Conservation (phyloP, 2,329 filamentous ascomycete species). For the Hymenoscyphus fraxineus region DNA sequence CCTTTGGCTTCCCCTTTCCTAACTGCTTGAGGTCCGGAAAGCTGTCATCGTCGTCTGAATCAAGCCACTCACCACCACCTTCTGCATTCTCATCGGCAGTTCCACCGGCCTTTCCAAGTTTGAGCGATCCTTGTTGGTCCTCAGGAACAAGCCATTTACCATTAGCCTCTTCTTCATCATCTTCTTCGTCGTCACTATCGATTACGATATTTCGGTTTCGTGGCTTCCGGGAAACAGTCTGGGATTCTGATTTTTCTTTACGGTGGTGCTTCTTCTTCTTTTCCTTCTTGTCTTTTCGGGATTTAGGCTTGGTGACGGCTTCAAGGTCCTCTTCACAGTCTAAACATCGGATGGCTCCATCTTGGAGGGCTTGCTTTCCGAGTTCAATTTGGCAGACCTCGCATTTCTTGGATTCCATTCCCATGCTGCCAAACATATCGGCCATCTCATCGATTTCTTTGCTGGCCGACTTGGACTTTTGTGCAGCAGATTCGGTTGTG, state of each 20-base stretch:
- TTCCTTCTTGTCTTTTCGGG: conserved; percentile 39
- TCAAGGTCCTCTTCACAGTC: conserved; percentile 69
- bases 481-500: conserved; percentile 53
- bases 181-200: conserved; percentile 62
- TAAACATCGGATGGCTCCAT: conserved; percentile 58
- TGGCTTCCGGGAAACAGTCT: conserved; percentile 45
- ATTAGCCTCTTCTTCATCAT: conserved; percentile 45
- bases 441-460: conserved; percentile 73
- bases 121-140: conserved; percentile 54
- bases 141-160: conserved; percentile 78
- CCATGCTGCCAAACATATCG: conserved; percentile 80
- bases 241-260: conserved; percentile 11
- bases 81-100: conserved; percentile 85
- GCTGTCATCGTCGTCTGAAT: conserved; percentile 50
- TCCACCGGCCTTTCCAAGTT: conserved; percentile 75
- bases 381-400: conserved; percentile 35
- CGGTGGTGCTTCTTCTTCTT: conserved; percentile 35
- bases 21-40: conserved; percentile 38
- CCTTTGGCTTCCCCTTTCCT: conserved; percentile 29
- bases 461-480: conserved; percentile 44
- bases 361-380: conserved; percentile 28
- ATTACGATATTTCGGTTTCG: conserved; percentile 54
- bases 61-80: conserved; percentile 76
- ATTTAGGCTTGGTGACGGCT: conserved; percentile 37
- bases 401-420: conserved; percentile 38